A percentile compares a stretch with the other conserved stretches of the same genome.
Evolutionary conservation across 257 asterid species (phyloP).

Genomic region (Nicotiana noctiflora): DNA sequence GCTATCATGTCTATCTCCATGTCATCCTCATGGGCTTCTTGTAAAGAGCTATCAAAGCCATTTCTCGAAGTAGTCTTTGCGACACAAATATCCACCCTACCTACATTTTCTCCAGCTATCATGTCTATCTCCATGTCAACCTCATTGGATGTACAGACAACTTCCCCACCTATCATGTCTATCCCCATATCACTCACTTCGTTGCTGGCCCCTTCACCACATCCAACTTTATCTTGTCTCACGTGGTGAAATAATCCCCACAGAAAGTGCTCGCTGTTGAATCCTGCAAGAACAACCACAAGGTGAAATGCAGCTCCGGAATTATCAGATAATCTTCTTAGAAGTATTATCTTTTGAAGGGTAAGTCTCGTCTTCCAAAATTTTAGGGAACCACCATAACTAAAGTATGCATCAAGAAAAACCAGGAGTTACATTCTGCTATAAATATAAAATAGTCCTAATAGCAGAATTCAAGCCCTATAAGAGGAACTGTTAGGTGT

Average conservation of each 20-base stretch:
- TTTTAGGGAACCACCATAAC: background rate
- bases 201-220: background rate
- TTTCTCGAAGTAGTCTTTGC: background rate
- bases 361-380: background rate
- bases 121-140: conserved; percentile 30
- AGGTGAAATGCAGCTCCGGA: background rate
- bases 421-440: background rate
- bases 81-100: conserved; percentile 30
- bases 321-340: background rate
- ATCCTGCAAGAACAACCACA: conserved; percentile 30
- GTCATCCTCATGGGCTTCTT: conserved; percentile 23
- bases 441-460: background rate
- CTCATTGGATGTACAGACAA: conserved; percentile 30
- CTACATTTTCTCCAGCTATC: conserved; percentile 41
- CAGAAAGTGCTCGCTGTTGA: conserved; percentile 42
- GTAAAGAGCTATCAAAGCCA: background rate
- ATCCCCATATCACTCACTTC: conserved; percentile 47
- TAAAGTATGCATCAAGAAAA: background rate
- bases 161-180: conserved; percentile 43
- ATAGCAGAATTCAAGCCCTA: background rate
- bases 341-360: background rate
- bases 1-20: conserved; percentile 57
- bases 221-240: background rate
- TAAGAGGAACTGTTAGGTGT: background rate
- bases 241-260: conserved; percentile 59